Base-by-base conservation (phyloP, 1,139 yeast species). In the Candida tetrigidarum region DNA sequence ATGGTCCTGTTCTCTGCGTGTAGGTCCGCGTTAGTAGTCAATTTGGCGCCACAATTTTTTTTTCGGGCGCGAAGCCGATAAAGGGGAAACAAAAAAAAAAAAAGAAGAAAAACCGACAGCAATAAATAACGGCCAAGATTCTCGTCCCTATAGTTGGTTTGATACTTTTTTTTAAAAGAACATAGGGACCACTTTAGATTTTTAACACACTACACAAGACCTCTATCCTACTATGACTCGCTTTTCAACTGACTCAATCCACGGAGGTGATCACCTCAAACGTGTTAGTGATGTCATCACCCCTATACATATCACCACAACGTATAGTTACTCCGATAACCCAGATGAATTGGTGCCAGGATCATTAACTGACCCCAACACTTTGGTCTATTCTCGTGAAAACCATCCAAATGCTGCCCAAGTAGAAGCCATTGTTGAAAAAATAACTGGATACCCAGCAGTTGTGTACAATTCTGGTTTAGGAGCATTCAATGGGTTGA, bases 221-320 rank as follows among this genome's bases (percentile, higher is more conserved):
- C 20, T n/a, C 28, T 16, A n/a, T n/a, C n/a, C n/a, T 14, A 37
- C 26, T 23, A 74, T 76, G 80, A 47, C 73, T 1, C 79, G 79
- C 1, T 52, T 81, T 26, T 60, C 81, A 5, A 83, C 90, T 3
- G 60, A 61, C 10, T 59, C 80, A 8, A 75, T 87, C 42, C 95
- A 87, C 56, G 85, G 80, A 0, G 92, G 85, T 47, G 86, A 84
- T 55, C 58, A 56, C 36, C 54, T 67, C 22, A 62, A 68, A 35
- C 56, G 76, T 25, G 76, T 70, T 2, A 47, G 69, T 2, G 93
- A 86, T 55, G 87, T 86, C 10, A 81, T 85, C 0, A 84, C 96
- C 4, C 96, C 97, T 18, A 83, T 92, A 47, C 88, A 86, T 52
- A 83, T 89, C 5, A 66, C 96, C 2, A 86, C 97, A 5, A 92